These are phyloP conservation scores for Fragilaria crotonensis DNA, from an alignment of 108 stramenopile genomes.

Conservation along the genomic window DNA sequence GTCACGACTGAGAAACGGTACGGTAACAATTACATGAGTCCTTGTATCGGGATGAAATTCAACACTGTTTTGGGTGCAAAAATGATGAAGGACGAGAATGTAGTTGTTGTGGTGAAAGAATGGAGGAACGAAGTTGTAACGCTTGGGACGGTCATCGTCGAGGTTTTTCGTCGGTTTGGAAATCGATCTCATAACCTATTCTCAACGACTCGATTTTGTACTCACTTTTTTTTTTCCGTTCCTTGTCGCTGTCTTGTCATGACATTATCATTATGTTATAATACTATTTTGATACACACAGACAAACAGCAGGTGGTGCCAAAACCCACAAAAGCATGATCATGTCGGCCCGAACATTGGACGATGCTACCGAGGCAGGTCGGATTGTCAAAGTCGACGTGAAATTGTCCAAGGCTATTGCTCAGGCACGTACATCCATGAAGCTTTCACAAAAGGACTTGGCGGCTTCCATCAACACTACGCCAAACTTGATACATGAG, in stretches of 20 bases:
- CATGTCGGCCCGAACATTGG: conserved; percentile 84
- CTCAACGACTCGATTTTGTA: background rate
- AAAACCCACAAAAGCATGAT: conserved; percentile 62
- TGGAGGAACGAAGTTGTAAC: too few relatives aligned
- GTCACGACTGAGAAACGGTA: conserved; percentile 49
- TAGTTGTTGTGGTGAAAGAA: too few relatives aligned
- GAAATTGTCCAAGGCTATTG: conserved; percentile 83
- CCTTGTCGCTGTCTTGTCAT: background rate
- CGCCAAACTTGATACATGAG: too few relatives aligned
- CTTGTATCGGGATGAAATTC: too few relatives aligned
- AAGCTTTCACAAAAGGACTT: conserved; percentile 96
- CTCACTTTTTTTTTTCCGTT: background rate
- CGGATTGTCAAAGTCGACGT: conserved; percentile 87
- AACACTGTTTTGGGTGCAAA: too few relatives aligned
- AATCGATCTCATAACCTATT: too few relatives aligned
- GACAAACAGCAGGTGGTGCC: too few relatives aligned
- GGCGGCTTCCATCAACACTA: conserved; percentile 94
- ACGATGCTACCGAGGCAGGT: conserved; percentile 86
- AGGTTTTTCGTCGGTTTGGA: background rate
- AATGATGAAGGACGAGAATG: too few relatives aligned
- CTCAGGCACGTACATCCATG: conserved; percentile 93
- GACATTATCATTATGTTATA: too few relatives aligned
- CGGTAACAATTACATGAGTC: too few relatives aligned
- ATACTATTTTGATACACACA: too few relatives aligned
- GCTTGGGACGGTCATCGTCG: too few relatives aligned